Percentiles rank a stretch among this genome's conserved stretches.
Conservation (phyloP, 1,284 basidiomycete genomes). For the Malassezia dermatis region DNA sequence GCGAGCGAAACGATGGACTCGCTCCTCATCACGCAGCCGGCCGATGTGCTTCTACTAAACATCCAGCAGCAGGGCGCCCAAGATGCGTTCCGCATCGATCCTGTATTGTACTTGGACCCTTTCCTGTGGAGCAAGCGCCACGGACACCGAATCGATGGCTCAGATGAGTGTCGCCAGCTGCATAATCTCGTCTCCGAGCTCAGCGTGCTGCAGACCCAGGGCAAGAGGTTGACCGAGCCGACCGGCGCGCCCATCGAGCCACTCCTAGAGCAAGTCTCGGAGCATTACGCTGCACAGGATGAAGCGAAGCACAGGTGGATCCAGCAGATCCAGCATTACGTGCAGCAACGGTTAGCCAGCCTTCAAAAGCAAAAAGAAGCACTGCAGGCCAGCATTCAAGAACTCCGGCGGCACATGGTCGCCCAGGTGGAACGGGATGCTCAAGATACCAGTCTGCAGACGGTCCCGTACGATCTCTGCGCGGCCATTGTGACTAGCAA, state of each 20-base stretch:
- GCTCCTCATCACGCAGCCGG: conserved; percentile 10
- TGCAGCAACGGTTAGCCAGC: neutral
- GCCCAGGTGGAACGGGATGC: neutral
- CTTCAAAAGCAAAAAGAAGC: neutral
- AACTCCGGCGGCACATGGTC: neutral
- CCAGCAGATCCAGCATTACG: neutral
- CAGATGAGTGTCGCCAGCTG: neutral
- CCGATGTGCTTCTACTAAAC: conserved; percentile 7
- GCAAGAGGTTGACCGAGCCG: neutral
- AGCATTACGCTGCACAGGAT: neutral
- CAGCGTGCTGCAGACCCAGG: neutral
- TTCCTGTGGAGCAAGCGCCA: conserved; percentile 10
- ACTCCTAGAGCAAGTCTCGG: neutral
- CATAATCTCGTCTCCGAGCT: neutral
- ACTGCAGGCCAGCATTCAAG: neutral
- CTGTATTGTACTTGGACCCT: neutral
- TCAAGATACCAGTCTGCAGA: neutral
- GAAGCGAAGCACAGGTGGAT: neutral
- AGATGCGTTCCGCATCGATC: conserved; percentile 7
- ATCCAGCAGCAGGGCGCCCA: neutral
- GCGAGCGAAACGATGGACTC: conserved; percentile 4
- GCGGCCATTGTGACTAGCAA: neutral
- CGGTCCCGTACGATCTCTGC: conserved; percentile 3
- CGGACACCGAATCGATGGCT: conserved; percentile 4
- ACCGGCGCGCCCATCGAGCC: neutral